Conservation (phyloP, 2,329 filamentous ascomycete genomes). For the Neurospora sp. region DNA sequence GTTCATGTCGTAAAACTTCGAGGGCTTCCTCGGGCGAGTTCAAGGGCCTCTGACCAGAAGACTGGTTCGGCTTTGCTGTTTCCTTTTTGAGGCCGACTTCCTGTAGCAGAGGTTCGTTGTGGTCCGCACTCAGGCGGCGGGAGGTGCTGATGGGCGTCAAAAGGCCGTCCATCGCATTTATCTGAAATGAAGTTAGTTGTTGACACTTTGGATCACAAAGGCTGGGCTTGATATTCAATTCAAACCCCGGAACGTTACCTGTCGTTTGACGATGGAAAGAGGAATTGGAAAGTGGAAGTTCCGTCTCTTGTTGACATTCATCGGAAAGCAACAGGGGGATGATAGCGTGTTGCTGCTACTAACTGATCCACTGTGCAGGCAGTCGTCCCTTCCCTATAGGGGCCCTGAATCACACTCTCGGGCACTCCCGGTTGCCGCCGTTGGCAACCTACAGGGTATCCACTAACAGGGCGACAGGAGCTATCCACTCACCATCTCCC, state of each 20-base stretch:
- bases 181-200: not conserved
- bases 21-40: slow-evolving; percentile 41
- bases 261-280: not conserved
- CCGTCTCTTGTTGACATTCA: not conserved
- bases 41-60: not conserved
- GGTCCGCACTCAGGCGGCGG: slow-evolving; percentile 34
- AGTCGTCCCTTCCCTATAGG: not conserved
- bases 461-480: not conserved
- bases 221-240: not conserved
- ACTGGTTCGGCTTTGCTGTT: not conserved
- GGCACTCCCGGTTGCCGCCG: not conserved
- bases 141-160: slow-evolving; percentile 45
- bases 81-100: slow-evolving; percentile 22
- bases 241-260: not conserved
- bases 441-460: not conserved
- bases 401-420: not conserved
- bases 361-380: not conserved
- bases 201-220: not conserved
- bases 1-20: slow-evolving; percentile 51
- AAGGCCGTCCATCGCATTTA: slow-evolving; percentile 41
- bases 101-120: slow-evolving; percentile 29
- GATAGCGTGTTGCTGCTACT: not conserved
- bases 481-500: not conserved
- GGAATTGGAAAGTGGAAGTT: not conserved
- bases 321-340: not conserved